Evolutionary conservation across 139 green algal species (phyloP).

Genomic region (Tetradesmus obliquus): DNA sequence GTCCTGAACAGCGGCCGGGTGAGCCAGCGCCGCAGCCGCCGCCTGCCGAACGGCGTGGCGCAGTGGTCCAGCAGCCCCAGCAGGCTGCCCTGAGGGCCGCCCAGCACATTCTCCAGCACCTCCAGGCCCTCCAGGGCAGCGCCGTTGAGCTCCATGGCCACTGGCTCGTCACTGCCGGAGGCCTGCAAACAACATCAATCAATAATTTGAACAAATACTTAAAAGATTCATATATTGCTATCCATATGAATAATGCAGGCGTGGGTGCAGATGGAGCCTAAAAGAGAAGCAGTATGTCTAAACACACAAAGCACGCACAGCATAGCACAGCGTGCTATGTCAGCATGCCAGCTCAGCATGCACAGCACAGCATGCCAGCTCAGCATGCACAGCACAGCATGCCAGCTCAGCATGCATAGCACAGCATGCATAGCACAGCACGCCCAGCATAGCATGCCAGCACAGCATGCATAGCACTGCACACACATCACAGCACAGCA

Average conservation of each 20-base stretch:
- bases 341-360: neutral
- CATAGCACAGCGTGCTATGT: neutral
- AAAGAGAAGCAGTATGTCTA: neutral
- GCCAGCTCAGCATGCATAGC: neutral
- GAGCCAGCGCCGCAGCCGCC: conserved; percentile 91
- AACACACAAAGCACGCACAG: no score
- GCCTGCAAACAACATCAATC: neutral
- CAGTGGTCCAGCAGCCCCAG: conserved; percentile 92
- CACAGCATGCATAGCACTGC: neutral
- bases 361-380: neutral
- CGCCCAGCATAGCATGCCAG: neutral
- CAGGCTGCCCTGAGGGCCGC: conserved; percentile 82
- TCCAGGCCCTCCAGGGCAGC: conserved; percentile 96
- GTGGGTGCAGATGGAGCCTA: no score
- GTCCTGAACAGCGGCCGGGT: conserved; percentile 80
- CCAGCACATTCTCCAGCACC: conserved; percentile 90
- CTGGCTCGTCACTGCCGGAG: conserved; percentile 43
- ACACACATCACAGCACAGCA: neutral
- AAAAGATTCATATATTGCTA: neutral
- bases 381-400: neutral
- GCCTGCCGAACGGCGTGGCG: conserved; percentile 85
- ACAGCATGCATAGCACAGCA: neutral
- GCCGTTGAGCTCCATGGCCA: conserved; percentile 88
- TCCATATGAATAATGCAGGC: no score
- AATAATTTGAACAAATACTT: neutral